Percentiles rank a stretch among this genome's conserved stretches.
phyloP scores from a whole-genome alignment of 2,329 filamentous ascomycete genomes.

The Epichloe hybrida region DNA sequence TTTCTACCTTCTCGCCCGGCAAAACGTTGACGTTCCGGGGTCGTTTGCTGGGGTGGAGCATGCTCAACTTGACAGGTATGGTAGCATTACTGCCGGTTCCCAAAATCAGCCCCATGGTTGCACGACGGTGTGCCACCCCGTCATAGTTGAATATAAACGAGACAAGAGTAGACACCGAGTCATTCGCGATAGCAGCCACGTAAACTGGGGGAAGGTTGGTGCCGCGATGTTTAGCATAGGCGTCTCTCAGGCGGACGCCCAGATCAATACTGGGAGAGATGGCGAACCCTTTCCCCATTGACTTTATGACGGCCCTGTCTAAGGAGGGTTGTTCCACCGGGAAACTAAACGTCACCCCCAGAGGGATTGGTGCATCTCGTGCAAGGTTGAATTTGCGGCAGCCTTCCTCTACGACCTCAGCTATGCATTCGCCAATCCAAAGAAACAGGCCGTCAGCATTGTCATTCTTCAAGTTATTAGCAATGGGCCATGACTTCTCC shows the following conservation, averaged over 20 bases:
- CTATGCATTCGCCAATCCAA: slow-evolving; percentile 73
- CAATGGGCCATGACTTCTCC: slow-evolving; percentile 63
- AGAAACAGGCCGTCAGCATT: slow-evolving; percentile 61
- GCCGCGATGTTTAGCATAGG: slow-evolving; percentile 39
- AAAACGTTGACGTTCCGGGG: slow-evolving; percentile 35
- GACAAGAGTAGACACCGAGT: slow-evolving; percentile 66
- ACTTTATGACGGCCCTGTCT: slow-evolving; percentile 48
- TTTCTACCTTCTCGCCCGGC: slow-evolving; percentile 29
- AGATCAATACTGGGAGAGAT: slow-evolving; percentile 48
- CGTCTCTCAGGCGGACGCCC: slow-evolving; percentile 41
- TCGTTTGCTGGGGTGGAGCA: slow-evolving; percentile 50
- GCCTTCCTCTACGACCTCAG: slow-evolving; percentile 52
- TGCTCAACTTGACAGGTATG: slow-evolving; percentile 51
- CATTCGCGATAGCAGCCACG: slow-evolving; percentile 68
- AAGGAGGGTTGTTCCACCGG: slow-evolving; percentile 53
- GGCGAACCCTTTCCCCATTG: slow-evolving; percentile 59
- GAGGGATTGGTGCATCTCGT: slow-evolving; percentile 34
- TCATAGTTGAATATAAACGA: slow-evolving; percentile 63
- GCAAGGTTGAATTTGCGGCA: slow-evolving; percentile 29
- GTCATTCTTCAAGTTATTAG: slow-evolving; percentile 57
- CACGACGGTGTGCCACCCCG: slow-evolving; percentile 45
- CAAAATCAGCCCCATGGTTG: slow-evolving; percentile 68
- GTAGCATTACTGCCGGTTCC: slow-evolving; percentile 75
- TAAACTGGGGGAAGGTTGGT: slow-evolving; percentile 49
- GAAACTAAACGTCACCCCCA: slow-evolving; percentile 60